Evolutionary conservation across 1,284 basidiomycete genomes (phyloP), one percentile per base, ranked within the genome.

Genomic region (Meripilus lineatus): DNA sequence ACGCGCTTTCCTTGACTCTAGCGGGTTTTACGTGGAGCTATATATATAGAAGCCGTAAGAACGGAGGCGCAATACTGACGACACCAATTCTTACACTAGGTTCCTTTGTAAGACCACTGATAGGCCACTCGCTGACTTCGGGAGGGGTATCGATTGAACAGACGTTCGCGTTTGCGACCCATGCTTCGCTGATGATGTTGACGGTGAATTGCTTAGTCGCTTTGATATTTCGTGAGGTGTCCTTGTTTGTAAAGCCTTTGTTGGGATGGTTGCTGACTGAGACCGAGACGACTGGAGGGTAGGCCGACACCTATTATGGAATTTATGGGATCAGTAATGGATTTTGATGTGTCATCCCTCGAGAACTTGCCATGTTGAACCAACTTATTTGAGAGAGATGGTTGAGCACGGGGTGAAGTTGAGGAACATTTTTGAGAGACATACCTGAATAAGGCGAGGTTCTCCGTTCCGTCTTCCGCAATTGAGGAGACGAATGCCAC

Each of bases 401-500:
- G 24, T 40, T 26, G 38, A 24, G 37, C 38, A 23, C n/a, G n/a
- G n/a, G n/a, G n/a, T n/a, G n/a, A 51, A 24, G 46, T 26, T 23
- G 24, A 46, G 7, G 40, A 17, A 4, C 6, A 38, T 38, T 18
- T 38, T 38, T 18, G 22, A 20, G 38, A 40, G 32, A 25, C 58
- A 44, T 48, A 75, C 74, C 78, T 81, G 62, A 82, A 81, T 1
- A 80, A 79, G 11, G 82, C 77, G 28, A 89, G 73, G 61, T 89
- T 90, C 36, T 72, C 68, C 1, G 69, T 61, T 1, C 84, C 84
- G 37, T 74, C 62, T 2, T 58, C 53, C 11, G 76, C 75, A 15
- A 84, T 47, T 10, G 81, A 78, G 4, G 85, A 88, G 14, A 89
- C 75, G 49, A 90, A 79, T 0, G 81, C 86, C 47, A 89, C 77